Conservation (phyloP, 805 yeast genomes). For the Barnettozyma wickerhamii region DNA sequence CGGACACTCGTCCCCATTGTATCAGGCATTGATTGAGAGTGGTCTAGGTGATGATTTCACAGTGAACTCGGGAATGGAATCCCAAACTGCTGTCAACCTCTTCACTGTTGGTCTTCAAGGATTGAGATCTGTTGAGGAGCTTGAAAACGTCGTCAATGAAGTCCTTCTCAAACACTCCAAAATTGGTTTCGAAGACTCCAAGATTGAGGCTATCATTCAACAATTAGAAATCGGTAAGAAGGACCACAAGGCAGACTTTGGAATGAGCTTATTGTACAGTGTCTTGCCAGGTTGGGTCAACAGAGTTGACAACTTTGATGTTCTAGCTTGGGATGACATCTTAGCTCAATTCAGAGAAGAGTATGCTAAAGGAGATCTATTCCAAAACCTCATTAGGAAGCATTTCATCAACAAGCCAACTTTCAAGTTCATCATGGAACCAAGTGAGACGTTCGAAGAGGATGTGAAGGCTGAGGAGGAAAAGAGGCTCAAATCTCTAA, state of each 20-base stretch:
- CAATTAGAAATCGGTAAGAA: slow-evolving; percentile 81
- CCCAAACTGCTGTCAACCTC: slow-evolving; percentile 68
- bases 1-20: slow-evolving; percentile 90
- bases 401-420: slow-evolving; percentile 50
- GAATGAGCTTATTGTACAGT: slow-evolving; percentile 68
- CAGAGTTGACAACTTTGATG: slow-evolving; percentile 67
- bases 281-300: slow-evolving; percentile 86
- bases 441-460: slow-evolving; percentile 52
- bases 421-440: slow-evolving; percentile 75
- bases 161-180: slow-evolving; percentile 42
- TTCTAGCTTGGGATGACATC: slow-evolving; percentile 60
- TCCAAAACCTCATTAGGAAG: slow-evolving; percentile 53
- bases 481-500: slow-evolving; percentile 40
- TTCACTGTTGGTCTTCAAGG: slow-evolving; percentile 89
- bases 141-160: slow-evolving; percentile 44
- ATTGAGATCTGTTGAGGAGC: slow-evolving; percentile 41
- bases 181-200: slow-evolving; percentile 46
- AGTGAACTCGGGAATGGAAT: slow-evolving; percentile 83
- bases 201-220: slow-evolving; percentile 83
- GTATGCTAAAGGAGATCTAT: slow-evolving; percentile 48
- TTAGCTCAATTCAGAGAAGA: slow-evolving; percentile 59
- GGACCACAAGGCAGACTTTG: slow-evolving; percentile 88
- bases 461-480: slow-evolving; percentile 53
- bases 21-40: slow-evolving; percentile 80
- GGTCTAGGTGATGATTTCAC: slow-evolving; percentile 84